phyloP scores from a whole-genome alignment of 2,329 filamentous ascomycete species.

The Cercospora zeae-maydis region DNA sequence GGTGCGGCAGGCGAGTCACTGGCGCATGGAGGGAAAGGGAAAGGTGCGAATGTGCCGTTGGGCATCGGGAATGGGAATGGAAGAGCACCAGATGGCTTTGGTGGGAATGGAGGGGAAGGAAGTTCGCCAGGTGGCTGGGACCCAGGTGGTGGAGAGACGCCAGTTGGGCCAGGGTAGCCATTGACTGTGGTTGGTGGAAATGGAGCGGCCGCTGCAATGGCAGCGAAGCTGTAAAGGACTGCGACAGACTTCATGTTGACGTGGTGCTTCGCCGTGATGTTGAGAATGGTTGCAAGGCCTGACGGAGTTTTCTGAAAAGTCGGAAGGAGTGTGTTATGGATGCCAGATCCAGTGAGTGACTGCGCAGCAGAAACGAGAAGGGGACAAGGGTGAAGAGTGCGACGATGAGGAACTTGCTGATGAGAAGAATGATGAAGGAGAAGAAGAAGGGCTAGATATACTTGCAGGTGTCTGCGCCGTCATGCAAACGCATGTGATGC shows the following conservation, averaged over 20 bases:
- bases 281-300: neutral
- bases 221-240: slow-evolving; percentile 34
- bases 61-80: neutral
- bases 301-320: neutral
- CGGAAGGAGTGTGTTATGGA: slow-evolving; percentile 13
- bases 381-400: neutral
- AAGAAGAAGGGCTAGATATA: neutral
- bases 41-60: neutral
- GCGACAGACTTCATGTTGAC: slow-evolving; percentile 13
- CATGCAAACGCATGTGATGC: neutral
- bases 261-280: neutral
- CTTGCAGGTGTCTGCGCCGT: neutral
- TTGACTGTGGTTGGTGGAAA: slow-evolving; percentile 6
- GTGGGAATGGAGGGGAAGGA: neutral
- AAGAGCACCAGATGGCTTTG: neutral
- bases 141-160: neutral
- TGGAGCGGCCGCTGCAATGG: slow-evolving; percentile 21
- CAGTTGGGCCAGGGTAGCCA: neutral
- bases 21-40: neutral
- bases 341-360: slow-evolving; percentile 13
- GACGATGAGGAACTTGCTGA: neutral
- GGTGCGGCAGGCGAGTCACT: neutral
- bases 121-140: neutral
- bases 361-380: slow-evolving; percentile 1
- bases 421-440: neutral